A percentile compares a stretch with the other conserved stretches of the same genome.
Conservation (phyloP, 352 stramenopile genomes). For the Globisporangium carolinianum region DNA sequence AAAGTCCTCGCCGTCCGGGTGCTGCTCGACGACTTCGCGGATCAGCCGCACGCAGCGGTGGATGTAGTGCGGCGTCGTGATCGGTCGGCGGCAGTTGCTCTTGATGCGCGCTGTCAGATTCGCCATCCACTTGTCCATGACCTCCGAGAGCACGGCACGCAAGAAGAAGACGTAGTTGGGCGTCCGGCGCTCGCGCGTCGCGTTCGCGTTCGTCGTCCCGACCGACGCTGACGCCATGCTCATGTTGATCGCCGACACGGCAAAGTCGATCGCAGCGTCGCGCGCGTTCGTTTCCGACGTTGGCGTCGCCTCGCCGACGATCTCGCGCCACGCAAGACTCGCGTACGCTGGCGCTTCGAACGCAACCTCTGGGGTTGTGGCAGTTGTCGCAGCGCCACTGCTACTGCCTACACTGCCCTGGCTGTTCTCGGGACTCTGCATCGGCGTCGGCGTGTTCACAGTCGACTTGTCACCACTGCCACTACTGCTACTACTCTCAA, state of each 20-base stretch:
- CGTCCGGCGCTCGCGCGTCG: conserved; percentile 63
- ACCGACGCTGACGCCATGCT: conserved; percentile 69
- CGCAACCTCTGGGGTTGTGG: conserved; percentile 15
- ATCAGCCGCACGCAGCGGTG: conserved; percentile 81
- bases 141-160: conserved; percentile 70
- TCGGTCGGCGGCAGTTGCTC: conserved; percentile 63
- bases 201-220: conserved; percentile 65
- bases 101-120: conserved; percentile 58
- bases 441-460: conserved; percentile 35
- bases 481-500: conserved; percentile 28
- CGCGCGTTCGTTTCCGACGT: conserved; percentile 48
- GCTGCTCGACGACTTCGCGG: conserved; percentile 76
- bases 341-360: conserved; percentile 51
- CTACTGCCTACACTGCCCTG: conserved; percentile 21
- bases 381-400: not conserved
- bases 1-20: conserved; percentile 80
- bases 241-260: conserved; percentile 68
- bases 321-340: conserved; percentile 65
- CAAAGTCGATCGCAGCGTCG: conserved; percentile 68
- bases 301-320: conserved; percentile 51
- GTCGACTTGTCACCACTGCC: conserved; percentile 22
- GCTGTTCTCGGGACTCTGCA: conserved; percentile 58
- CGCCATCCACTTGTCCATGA: conserved; percentile 88
- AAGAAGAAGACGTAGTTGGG: conserved; percentile 87
- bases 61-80: conserved; percentile 79